These are phyloP conservation scores for Rosa rugosa DNA, from an alignment of 306 rosid species.

Conservation along the genomic window DNA sequence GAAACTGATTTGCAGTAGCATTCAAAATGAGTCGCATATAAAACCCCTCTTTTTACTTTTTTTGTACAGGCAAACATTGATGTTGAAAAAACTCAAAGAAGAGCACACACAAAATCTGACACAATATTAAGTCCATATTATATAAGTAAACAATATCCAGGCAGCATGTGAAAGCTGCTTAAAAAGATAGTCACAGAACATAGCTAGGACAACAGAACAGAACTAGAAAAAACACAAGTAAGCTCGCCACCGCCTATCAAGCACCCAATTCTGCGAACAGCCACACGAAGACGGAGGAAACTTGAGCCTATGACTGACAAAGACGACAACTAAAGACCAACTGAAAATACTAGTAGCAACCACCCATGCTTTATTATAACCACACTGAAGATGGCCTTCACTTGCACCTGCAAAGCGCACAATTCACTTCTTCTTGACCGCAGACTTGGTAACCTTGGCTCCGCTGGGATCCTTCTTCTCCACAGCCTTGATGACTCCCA, in stretches of 20 bases:
- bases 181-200: neutral
- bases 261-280: slow-evolving; percentile 69
- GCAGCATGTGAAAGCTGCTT: neutral
- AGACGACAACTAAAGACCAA: neutral
- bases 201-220: neutral
- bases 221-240: neutral
- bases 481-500: slow-evolving; percentile 80
- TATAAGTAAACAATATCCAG: neutral
- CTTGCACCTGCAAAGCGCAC: slow-evolving; percentile 29
- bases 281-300: slow-evolving; percentile 34
- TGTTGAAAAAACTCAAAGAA: no score
- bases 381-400: neutral
- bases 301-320: slow-evolving; percentile 20
- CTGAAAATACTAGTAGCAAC: neutral
- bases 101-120: neutral
- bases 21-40: no score
- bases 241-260: slow-evolving; percentile 55
- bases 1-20: no score
- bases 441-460: slow-evolving; percentile 76
- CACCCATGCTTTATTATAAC: slow-evolving; percentile 34
- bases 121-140: neutral
- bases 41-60: no score
- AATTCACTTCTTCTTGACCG: slow-evolving; percentile 76
- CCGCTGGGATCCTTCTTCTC: slow-evolving; percentile 88
- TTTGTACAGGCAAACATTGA: no score